Evolutionary conservation across 2,329 filamentous ascomycete species (phyloP), one percentile per base, ranked within the genome.

Genomic region (Lasiodiplodia theobromae): DNA sequence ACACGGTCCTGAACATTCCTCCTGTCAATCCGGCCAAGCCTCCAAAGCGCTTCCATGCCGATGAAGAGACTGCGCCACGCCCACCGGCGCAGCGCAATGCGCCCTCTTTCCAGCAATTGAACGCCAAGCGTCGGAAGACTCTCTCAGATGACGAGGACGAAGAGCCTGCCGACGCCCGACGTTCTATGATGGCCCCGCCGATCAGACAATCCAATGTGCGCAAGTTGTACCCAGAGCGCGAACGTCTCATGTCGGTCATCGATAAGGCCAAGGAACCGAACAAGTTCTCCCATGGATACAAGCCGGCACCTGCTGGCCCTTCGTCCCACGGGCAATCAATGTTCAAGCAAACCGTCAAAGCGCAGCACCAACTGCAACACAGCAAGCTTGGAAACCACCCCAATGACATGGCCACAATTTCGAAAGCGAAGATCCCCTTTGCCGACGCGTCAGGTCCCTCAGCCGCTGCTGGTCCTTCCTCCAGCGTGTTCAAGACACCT

Each of bases 361-460:
- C 85, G 23, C 91, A 93, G 74, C 90, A 92, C 72, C 86, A 88
- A 73, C 85, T 81, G 54, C 84, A 86, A 71, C 87, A 91, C 47
- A 80, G 82, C 66, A 90, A 91, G 64, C 90, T 91, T 77, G 82
- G 86, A 3, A 85, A 83, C 1, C 90, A 94, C 74, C 91, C 92
- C 2, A 83, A 94, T 75, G 93, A 96, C 73, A 94, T 95, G 88
- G 88, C 91, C n/a, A 92, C 95, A 76, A 90, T 95, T 69, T 92
- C 93, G 8, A 97, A 92, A 80, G 92, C 89, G n/a, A 89, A 91
- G 34, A 97, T 97, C 73, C 92, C 93, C 2, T 97, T 97, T 76
- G 93, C 93, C 7, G 87, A 94, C 23, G 89, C 88, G 69, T 82
- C 86, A 10, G 90, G 87, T 72, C 82, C 67, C 8, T 23, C 58